Conservation (phyloP, 495 filamentous ascomycete genomes). For the Aspergillus bridgeri region DNA sequence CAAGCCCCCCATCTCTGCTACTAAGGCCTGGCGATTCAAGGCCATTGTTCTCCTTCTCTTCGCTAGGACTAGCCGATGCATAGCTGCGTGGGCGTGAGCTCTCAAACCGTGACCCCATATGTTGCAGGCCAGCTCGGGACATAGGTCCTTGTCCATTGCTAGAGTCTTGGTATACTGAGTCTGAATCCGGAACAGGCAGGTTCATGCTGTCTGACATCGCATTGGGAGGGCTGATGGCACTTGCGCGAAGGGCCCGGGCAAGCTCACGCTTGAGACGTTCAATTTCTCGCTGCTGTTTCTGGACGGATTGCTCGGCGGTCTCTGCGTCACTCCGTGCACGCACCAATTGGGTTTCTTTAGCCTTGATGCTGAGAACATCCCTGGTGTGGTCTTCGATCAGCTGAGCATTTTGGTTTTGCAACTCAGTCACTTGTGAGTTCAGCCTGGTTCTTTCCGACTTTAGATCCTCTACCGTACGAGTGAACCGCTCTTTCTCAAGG, state of each 20-base stretch:
- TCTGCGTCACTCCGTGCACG: constrained; percentile 87
- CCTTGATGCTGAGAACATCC: constrained; percentile 92
- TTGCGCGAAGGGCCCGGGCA: constrained; percentile 42
- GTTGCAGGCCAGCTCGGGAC: constrained; percentile 31
- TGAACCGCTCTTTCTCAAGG: constrained; percentile 71
- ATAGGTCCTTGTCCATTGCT: constrained; percentile 23
- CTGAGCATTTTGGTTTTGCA: constrained; percentile 93
- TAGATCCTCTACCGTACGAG: constrained; percentile 68
- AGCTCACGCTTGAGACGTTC: constrained; percentile 85
- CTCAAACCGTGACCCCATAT: constrained; percentile 39
- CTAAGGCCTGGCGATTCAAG: constrained; percentile 38
- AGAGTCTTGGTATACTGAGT: constrained; percentile 37
- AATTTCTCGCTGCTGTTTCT: constrained; percentile 81
- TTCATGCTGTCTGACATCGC: constrained; percentile 29
- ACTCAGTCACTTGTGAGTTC: constrained; percentile 75
- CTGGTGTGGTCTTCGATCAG: constrained; percentile 96
- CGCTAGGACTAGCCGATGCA: constrained; percentile 63
- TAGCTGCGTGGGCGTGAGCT: constrained; percentile 58
- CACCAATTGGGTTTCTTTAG: constrained; percentile 96
- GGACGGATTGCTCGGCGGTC: constrained; percentile 75
- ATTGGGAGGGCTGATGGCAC: constrained; percentile 39
- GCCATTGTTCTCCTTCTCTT: constrained; percentile 73
- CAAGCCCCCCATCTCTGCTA: constrained; percentile 33
- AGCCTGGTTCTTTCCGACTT: constrained; percentile 70
- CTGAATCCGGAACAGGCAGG: constrained; percentile 33